These are phyloP conservation scores for Pseudocercospora musae DNA, from an alignment of 2,329 filamentous ascomycete species.

Conservation along the genomic window DNA sequence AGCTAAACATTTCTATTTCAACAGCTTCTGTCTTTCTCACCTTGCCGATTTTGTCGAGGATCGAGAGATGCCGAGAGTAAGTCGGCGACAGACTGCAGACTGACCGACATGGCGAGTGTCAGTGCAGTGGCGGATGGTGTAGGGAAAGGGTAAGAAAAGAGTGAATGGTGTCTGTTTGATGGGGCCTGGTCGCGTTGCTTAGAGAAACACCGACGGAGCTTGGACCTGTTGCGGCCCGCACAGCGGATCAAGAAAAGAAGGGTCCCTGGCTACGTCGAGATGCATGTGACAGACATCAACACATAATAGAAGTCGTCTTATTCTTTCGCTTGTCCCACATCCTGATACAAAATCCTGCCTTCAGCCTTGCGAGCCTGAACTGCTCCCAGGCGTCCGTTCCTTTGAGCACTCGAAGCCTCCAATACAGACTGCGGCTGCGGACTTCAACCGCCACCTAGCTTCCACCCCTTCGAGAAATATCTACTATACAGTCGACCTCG, in stretches of 20 bases:
- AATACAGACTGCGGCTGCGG: background rate
- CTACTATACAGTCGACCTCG: background rate
- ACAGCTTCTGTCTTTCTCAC: slow-evolving; percentile 47
- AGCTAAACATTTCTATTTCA: background rate
- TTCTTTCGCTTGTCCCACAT: background rate
- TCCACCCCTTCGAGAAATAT: background rate
- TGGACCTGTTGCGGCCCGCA: no score
- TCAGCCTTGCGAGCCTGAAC: background rate
- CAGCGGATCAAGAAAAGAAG: no score
- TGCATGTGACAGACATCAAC: background rate
- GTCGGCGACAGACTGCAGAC: slow-evolving; percentile 66
- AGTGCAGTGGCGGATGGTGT: background rate
- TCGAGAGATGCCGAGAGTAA: slow-evolving; percentile 89
- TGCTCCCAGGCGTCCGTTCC: background rate
- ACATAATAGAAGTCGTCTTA: background rate
- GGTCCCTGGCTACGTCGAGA: background rate
- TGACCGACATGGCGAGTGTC: slow-evolving; percentile 53
- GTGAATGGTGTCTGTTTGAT: background rate
- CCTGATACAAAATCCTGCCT: background rate
- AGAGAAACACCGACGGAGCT: background rate
- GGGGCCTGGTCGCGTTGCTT: background rate
- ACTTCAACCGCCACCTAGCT: slow-evolving; percentile 3
- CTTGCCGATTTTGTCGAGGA: slow-evolving; percentile 82
- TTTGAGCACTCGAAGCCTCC: background rate
- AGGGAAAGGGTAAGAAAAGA: background rate